A percentile compares a stretch with the other conserved stretches of the same genome.
These are phyloP conservation scores for Fusarium sp. DNA, from an alignment of 2,329 filamentous ascomycete species.

Conservation along the genomic window DNA sequence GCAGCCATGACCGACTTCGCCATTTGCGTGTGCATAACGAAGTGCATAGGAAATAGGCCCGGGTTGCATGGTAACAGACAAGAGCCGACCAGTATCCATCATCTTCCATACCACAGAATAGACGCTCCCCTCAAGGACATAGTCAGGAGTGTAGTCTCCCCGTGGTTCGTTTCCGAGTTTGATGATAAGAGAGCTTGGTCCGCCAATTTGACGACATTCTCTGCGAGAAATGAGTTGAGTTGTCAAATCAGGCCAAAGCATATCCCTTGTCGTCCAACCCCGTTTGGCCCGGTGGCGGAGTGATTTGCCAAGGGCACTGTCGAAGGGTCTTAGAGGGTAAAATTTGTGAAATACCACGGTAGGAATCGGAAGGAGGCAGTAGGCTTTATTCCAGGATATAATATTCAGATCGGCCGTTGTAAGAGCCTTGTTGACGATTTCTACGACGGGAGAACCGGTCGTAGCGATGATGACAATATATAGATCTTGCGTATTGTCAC, in stretches of 20 bases:
- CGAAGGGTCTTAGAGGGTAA: background rate
- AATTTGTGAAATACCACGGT: background rate
- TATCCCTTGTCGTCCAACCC: background rate
- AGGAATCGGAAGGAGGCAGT: background rate
- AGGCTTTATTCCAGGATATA: conserved; percentile 2
- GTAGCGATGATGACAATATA: background rate
- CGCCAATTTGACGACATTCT: background rate
- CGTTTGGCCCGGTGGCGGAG: background rate
- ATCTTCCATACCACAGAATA: background rate
- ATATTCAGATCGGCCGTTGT: background rate
- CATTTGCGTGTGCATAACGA: background rate
- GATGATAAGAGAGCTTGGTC: background rate
- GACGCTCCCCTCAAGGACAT: background rate
- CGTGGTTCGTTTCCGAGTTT: background rate
- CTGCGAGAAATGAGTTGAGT: background rate
- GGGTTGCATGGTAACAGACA: background rate
- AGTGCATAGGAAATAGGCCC: background rate
- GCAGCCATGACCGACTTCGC: background rate
- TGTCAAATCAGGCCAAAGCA: background rate
- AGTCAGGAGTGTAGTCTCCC: background rate
- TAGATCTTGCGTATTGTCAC: background rate
- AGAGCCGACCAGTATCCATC: background rate
- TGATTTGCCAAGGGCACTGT: background rate
- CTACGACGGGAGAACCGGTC: background rate
- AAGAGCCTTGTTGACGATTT: background rate